Conservation (phyloP, 495 filamentous ascomycete genomes). For the Neurospora sp. region DNA sequence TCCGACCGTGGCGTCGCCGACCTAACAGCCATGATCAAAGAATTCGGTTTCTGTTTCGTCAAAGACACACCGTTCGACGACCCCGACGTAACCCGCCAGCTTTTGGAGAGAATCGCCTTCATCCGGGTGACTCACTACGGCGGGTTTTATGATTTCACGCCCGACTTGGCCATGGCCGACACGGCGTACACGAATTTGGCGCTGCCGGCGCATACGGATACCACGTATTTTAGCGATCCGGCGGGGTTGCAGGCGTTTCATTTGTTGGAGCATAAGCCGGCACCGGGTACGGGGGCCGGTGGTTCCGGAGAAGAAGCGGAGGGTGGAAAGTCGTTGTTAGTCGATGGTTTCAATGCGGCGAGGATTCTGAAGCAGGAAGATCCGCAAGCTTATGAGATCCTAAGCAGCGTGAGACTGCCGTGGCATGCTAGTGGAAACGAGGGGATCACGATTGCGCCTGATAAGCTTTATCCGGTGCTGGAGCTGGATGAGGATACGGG, state of each 20-base stretch:
- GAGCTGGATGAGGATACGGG: conserved; percentile 33
- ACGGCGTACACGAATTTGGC: conserved; percentile 82
- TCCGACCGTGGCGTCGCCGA: conserved; percentile 9
- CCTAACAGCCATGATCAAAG: conserved; percentile 33
- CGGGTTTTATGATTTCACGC: conserved; percentile 90
- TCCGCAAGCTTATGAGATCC: conserved; percentile 36
- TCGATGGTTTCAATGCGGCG: conserved; percentile 76
- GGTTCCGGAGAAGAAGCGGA: conserved; percentile 30
- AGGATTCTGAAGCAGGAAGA: conserved; percentile 38
- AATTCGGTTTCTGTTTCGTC: conserved; percentile 62
- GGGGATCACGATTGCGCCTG: conserved; percentile 65
- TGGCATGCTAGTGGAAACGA: conserved; percentile 80
- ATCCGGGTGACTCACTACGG: conserved; percentile 86
- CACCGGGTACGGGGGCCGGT: background rate
- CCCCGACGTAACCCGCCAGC: conserved; percentile 54
- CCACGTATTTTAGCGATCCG: conserved; percentile 85
- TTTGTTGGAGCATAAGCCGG: conserved; percentile 57
- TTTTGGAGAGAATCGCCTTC: conserved; percentile 71
- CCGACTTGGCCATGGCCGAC: conserved; percentile 78
- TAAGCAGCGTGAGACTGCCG: conserved; percentile 45
- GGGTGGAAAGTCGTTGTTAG: conserved; percentile 62
- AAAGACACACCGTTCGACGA: conserved; percentile 48
- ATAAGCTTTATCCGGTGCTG: conserved; percentile 57
- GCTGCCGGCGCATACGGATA: conserved; percentile 78
- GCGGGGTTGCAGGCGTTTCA: conserved; percentile 87